phyloP scores from a whole-genome alignment of 768 basidiomycete genomes.

The Serendipita indica region DNA sequence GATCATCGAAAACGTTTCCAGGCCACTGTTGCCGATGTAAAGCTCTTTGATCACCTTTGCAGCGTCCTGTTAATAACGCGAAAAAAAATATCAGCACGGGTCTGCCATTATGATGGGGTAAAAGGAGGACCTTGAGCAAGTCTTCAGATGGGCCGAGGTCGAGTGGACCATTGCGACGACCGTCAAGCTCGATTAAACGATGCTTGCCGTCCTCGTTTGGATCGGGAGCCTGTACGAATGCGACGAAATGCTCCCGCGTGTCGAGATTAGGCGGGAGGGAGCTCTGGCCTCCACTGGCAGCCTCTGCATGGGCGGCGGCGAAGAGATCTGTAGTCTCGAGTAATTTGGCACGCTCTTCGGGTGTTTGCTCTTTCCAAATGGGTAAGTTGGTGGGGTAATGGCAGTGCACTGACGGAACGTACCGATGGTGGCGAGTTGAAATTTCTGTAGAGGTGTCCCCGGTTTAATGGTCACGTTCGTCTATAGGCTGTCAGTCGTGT shows the following conservation, averaged over 20 bases:
- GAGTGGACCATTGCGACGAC: slow-evolving; percentile 58
- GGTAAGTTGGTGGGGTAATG: not conserved
- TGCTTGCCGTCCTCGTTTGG: slow-evolving; percentile 19
- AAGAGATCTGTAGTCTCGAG: slow-evolving; percentile 69
- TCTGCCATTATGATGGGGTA: slow-evolving; percentile 16
- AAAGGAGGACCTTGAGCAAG: slow-evolving; percentile 32
- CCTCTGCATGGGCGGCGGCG: slow-evolving; percentile 56
- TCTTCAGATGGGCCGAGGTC: slow-evolving; percentile 54
- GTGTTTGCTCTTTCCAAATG: slow-evolving; percentile 38
- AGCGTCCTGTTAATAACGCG: slow-evolving; percentile 36
- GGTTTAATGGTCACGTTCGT: slow-evolving; percentile 42
- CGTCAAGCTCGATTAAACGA: slow-evolving; percentile 74
- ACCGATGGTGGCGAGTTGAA: slow-evolving; percentile 53
- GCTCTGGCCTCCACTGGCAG: slow-evolving; percentile 28
- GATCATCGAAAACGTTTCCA: not conserved
- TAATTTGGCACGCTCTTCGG: slow-evolving; percentile 55
- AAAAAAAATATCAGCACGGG: not conserved
- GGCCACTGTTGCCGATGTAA: slow-evolving; percentile 28
- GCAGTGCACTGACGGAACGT: slow-evolving; percentile 8
- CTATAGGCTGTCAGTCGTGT: slow-evolving; percentile 22
- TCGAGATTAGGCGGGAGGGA: slow-evolving; percentile 46
- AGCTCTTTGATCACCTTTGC: slow-evolving; percentile 44
- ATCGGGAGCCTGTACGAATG: slow-evolving; percentile 60
- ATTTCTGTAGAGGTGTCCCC: slow-evolving; percentile 45
- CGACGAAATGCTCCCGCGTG: slow-evolving; percentile 74